Evolutionary conservation across 257 asterid genomes (phyloP).

Genomic region (Jasminum sambac): DNA sequence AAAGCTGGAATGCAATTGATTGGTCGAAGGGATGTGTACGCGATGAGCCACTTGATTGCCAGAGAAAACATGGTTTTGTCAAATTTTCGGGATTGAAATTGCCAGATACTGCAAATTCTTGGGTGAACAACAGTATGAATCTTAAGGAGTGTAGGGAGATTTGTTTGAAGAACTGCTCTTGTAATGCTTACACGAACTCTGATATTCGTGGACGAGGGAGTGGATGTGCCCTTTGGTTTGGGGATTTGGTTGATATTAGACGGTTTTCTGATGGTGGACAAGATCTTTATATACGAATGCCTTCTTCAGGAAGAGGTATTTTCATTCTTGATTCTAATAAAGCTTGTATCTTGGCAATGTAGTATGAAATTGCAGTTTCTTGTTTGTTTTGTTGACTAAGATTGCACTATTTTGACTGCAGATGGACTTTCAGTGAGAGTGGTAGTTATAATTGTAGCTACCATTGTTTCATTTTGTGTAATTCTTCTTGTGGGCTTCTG

Average conservation of each 20-base stretch:
- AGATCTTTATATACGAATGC: constrained; percentile 16
- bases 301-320: constrained; percentile 20
- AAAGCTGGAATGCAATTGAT: constrained; percentile 1
- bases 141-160: constrained; percentile 22
- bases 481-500: constrained; percentile 30
- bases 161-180: constrained; percentile 38
- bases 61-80: background rate
- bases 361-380: background rate
- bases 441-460: constrained; percentile 20
- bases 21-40: background rate
- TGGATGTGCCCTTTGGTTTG: constrained; percentile 21
- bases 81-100: background rate
- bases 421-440: constrained; percentile 20
- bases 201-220: constrained; percentile 15
- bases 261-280: constrained; percentile 20
- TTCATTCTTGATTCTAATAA: background rate
- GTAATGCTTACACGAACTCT: constrained; percentile 32
- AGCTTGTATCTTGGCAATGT: background rate
- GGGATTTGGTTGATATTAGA: constrained; percentile 10
- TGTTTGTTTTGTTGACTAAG: constrained; percentile 11
- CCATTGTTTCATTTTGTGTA: constrained; percentile 23
- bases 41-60: background rate
- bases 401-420: constrained; percentile 21
- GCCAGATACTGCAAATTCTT: background rate
- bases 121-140: background rate